These are phyloP conservation scores for Venturia effusa DNA, from an alignment of 2,329 filamentous ascomycete species.

Conservation along the genomic window DNA sequence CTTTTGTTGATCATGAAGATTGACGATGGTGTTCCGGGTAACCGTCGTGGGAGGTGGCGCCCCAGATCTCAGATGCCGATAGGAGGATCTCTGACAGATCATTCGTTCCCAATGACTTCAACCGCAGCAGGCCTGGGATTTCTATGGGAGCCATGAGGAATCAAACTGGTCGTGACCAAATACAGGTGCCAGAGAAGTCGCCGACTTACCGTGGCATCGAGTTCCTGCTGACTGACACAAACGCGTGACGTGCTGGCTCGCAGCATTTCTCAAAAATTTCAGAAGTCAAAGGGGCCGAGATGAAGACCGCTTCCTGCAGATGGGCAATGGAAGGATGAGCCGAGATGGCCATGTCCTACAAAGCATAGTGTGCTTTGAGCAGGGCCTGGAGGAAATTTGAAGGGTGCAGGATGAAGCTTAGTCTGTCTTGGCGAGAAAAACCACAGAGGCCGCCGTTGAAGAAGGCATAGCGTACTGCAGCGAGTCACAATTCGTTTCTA, in stretches of 20 bases:
- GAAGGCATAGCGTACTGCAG: not conserved
- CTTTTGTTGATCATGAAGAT: slow-evolving; percentile 7
- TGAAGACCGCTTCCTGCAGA: not conserved
- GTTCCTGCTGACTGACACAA: not conserved
- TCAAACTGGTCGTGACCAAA: not conserved
- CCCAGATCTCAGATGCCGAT: not conserved
- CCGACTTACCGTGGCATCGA: not conserved
- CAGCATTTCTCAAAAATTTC: not conserved
- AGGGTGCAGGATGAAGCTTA: not conserved
- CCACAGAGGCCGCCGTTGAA: not conserved
- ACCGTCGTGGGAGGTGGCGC: not conserved
- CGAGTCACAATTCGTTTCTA: slow-evolving; percentile 1
- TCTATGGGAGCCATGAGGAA: not conserved
- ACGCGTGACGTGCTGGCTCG: not conserved
- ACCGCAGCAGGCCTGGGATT: not conserved
- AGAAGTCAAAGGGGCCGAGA: not conserved
- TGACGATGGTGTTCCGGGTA: not conserved
- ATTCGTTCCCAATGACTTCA: not conserved
- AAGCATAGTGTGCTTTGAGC: not conserved
- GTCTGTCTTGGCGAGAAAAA: slow-evolving; percentile 3
- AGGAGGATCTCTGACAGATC: not conserved
- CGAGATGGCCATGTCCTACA: not conserved
- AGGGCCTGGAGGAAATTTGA: not conserved
- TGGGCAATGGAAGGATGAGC: not conserved
- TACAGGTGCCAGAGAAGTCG: not conserved